Conservation (phyloP, 139 green algal genomes). For the Chlorella vulgaris region DNA sequence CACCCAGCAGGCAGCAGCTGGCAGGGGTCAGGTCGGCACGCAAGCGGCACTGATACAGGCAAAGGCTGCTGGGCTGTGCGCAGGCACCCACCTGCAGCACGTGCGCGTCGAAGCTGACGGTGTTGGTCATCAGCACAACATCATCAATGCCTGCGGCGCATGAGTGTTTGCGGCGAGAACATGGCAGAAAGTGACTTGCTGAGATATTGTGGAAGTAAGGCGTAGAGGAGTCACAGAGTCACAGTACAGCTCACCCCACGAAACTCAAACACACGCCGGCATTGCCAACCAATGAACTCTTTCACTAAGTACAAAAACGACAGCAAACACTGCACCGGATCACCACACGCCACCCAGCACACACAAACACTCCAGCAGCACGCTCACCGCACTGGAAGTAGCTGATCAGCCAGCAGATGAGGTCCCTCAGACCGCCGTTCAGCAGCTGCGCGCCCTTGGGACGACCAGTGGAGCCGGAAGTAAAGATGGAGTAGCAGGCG, state of each 20-base stretch:
- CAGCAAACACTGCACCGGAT: too few species aligned
- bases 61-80: neutral
- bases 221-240: too few species aligned
- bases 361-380: neutral
- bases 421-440: constrained; percentile 41
- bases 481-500: constrained; percentile 65
- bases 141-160: neutral
- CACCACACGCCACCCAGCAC: too few species aligned
- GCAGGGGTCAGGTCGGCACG: too few species aligned
- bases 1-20: too few species aligned
- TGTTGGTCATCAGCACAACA: constrained; percentile 28
- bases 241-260: too few species aligned
- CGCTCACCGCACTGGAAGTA: constrained; percentile 20
- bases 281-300: neutral
- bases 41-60: too few species aligned
- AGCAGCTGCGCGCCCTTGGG: constrained; percentile 54
- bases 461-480: constrained; percentile 62
- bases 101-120: constrained; percentile 50
- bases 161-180: too few species aligned
- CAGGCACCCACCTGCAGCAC: constrained; percentile 11
- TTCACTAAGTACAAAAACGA: too few species aligned
- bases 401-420: neutral
- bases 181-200: too few species aligned
- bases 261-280: neutral
- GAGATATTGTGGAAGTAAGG: too few species aligned